Conservation (phyloP, 805 yeast genomes). For the Metschnikowia reukaufii region DNA sequence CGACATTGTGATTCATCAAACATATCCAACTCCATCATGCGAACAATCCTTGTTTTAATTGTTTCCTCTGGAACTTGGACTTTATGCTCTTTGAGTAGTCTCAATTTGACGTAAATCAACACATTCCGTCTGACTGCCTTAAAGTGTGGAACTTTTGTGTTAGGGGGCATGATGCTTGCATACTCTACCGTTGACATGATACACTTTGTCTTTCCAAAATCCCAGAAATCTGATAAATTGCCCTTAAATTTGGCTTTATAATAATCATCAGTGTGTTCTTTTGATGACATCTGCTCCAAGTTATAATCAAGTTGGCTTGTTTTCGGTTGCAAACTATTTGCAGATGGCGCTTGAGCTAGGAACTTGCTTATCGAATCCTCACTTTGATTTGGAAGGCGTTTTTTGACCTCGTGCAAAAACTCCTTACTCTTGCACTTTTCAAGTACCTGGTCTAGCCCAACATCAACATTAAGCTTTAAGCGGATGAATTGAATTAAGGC, state of each 20-base stretch:
- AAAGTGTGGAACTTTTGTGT: slow-evolving; percentile 7
- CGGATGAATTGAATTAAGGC: slow-evolving; percentile 5
- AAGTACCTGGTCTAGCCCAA: neutral
- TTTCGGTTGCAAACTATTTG: neutral
- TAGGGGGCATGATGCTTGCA: slow-evolving; percentile 8
- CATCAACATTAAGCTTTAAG: neutral
- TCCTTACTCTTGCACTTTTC: slow-evolving; percentile 4
- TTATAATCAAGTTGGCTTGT: neutral
- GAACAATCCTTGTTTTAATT: slow-evolving; percentile 18
- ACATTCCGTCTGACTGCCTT: slow-evolving; percentile 13
- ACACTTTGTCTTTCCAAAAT: slow-evolving; percentile 19
- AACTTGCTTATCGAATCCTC: neutral
- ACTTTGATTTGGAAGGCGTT: neutral
- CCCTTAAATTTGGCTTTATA: slow-evolving; percentile 14
- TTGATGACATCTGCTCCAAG: neutral
- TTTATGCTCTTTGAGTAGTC: slow-evolving; percentile 13
- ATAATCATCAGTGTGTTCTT: slow-evolving; percentile 13
- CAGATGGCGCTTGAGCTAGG: neutral
- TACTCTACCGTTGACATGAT: slow-evolving; percentile 22
- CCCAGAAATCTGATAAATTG: slow-evolving; percentile 20
- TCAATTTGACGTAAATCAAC: slow-evolving; percentile 9
- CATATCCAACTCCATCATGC: slow-evolving; percentile 23
- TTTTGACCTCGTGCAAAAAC: slow-evolving; percentile 1
- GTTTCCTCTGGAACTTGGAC: slow-evolving; percentile 6
- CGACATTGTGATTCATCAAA: slow-evolving; percentile 17